These are phyloP conservation scores for Heracleum sosnowskyi DNA, from an alignment of 129 eudicot genomes.

Conservation along the genomic window DNA sequence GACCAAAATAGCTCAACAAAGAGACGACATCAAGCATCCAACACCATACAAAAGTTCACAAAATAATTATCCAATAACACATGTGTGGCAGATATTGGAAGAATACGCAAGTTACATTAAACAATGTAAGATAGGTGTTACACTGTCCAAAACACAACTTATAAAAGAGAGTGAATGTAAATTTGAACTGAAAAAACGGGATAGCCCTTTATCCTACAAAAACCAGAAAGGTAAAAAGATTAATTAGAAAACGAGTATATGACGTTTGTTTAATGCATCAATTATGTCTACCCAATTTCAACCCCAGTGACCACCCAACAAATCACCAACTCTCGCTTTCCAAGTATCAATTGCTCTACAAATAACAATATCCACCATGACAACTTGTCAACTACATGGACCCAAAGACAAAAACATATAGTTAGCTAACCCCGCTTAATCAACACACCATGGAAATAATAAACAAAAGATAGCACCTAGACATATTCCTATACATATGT, in stretches of 20 bases:
- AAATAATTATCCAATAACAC: neutral
- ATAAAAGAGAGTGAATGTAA: neutral
- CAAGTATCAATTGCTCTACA: too few species aligned
- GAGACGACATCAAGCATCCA: neutral
- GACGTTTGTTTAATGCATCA: neutral
- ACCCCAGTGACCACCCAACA: neutral
- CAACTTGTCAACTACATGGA: neutral
- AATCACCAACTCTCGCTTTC: neutral
- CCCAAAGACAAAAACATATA: neutral
- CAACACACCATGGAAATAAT: neutral
- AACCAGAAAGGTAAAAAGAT: too few species aligned
- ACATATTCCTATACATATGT: too few species aligned
- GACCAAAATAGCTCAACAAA: neutral
- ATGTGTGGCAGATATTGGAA: neutral
- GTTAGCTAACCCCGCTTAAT: neutral
- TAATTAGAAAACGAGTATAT: too few species aligned
- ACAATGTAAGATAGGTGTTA: too few species aligned
- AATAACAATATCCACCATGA: neutral
- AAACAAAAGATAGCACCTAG: too few species aligned
- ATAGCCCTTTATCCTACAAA: neutral
- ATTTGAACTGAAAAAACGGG: neutral
- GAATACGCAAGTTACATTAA: too few species aligned
- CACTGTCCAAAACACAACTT: too few species aligned
- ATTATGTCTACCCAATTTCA: neutral
- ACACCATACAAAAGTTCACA: neutral